Base-by-base conservation (phyloP, 805 yeast genomes). In the Crinitomyces ghanaensis region DNA sequence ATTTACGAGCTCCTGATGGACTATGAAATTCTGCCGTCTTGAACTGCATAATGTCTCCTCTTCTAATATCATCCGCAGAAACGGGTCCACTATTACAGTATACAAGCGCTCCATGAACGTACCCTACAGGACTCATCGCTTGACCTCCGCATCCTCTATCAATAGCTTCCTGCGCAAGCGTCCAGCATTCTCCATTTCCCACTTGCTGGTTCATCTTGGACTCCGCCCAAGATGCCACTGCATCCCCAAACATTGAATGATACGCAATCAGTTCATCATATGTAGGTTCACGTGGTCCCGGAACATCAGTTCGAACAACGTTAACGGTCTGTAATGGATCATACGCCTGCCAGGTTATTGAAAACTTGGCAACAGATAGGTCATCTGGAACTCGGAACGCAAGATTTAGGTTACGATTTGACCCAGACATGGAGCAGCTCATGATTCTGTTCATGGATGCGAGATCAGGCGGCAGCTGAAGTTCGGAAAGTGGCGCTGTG, bases 141-240 rank as follows among this genome's bases (percentile, higher is more conserved):
- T 31, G 30, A 12, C 46, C 50, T 16, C 41, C 43, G 4, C 45
- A 30, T 19, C 43, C 43, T n/a, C 40, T 28, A 7, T 41, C 44
- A 13, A 58, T 42, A 6, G 62, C 61, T 12, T 54, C 50, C 21
- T 51, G 40, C 20, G 61, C 62, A 18, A 56, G 40, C 8, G 62
- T 57, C 65, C 65, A 60, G 45, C 65, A 60, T 40, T 60, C 63
- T 4, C 60, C 63, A 32, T 54, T 42, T 17, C 62, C 61, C 1
- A 55, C 56, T 24, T 46, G 53, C 11, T 30, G 43, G 7, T 54
- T 60, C n/a, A 35, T 29, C 30, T 46, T 49, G 22, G 41, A 41
- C 43, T 44, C 66, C 37, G 54, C 48, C 56, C 49, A 63, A 16
- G 33, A 24, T 23, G 59, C 64, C 6, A 55, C 54, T 5, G 19